These are phyloP conservation scores for Chenopodium formosanum DNA, from an alignment of 148 eudicot genomes.

Conservation along the genomic window DNA sequence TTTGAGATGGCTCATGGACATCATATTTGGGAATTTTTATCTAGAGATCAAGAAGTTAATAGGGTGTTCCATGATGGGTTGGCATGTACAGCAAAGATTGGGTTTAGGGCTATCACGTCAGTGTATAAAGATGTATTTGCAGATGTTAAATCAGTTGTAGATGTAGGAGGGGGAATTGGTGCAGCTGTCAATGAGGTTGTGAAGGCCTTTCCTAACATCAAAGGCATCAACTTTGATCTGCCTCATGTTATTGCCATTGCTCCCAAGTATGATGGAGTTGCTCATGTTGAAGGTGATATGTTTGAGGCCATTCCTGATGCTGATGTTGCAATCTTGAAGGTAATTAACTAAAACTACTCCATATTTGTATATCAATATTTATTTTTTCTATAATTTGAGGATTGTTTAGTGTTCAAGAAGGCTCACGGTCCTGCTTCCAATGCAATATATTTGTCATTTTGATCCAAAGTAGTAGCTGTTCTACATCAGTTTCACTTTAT, in stretches of 20 bases:
- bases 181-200: slow-evolving; percentile 29
- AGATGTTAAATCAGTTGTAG: slow-evolving; percentile 21
- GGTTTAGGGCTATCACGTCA: slow-evolving; percentile 21
- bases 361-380: no score
- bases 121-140: slow-evolving; percentile 41
- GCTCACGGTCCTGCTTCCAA: neutral
- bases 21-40: slow-evolving; percentile 38
- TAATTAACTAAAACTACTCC: slow-evolving; percentile 9
- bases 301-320: slow-evolving; percentile 44
- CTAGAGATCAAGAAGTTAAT: slow-evolving; percentile 27
- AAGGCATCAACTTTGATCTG: slow-evolving; percentile 60
- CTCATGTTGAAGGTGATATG: slow-evolving; percentile 63
- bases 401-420: no score
- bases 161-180: slow-evolving; percentile 55
- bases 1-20: slow-evolving; percentile 39
- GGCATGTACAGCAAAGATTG: slow-evolving; percentile 36
- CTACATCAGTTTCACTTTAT: neutral
- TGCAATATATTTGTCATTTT: neutral
- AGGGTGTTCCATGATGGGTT: slow-evolving; percentile 41
- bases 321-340: slow-evolving; percentile 56
- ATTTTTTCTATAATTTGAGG: no score
- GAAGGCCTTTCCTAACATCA: slow-evolving; percentile 40
- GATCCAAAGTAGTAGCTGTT: neutral
- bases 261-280: slow-evolving; percentile 37
- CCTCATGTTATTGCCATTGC: slow-evolving; percentile 49